Base-by-base conservation (phyloP, 2,329 filamentous ascomycete genomes). In the Microsporum audouinii region DNA sequence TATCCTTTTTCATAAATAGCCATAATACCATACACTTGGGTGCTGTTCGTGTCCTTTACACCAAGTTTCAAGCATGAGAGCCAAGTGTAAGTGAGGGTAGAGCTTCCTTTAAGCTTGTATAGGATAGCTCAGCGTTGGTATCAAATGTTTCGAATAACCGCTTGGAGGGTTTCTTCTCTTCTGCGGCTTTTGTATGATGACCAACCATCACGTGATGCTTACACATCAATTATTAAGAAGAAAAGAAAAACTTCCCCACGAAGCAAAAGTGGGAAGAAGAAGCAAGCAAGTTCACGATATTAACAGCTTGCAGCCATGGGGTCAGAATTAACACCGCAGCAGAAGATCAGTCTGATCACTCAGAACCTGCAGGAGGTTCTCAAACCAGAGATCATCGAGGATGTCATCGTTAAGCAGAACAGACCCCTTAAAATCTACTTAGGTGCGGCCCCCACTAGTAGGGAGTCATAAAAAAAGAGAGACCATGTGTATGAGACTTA, bases 311-410 rank as follows among this genome's bases (percentile, higher is more conserved):
- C 45, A 23, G 57, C 60, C 58, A 64, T 62, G 60, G 61, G 38
- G 36, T 56, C 59, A 27, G 68, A 70, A 59, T 56, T 71, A 29
- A 64, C 63, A 1, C 66, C 68, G 31, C 60, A 82, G 63, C 84
- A 89, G 75, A 86, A 86, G 72, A 79, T 92, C 68, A 80, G 80
- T 60, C 81, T 95, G 70, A 94, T 95, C 78, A 85, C 83, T 66
- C 83, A 86, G 72, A 92, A 94, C 74, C 79, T 95, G 61, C 84
- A 88, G 66, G 91, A 96, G 79, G 81, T 90, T 53, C 82, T 96
- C 63, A 91, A 91, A 71, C 85, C 85, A 29, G 89, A 94, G 71
- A 89, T 95, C 64, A 87, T 95, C 71, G 83, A 91, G 72, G 80
- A 84, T 69, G 76, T 84, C 56, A 81, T 91, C 65, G 74, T 87